Conservation (phyloP, 495 filamentous ascomycete species). For the Aspergillus olivimuriae region DNA sequence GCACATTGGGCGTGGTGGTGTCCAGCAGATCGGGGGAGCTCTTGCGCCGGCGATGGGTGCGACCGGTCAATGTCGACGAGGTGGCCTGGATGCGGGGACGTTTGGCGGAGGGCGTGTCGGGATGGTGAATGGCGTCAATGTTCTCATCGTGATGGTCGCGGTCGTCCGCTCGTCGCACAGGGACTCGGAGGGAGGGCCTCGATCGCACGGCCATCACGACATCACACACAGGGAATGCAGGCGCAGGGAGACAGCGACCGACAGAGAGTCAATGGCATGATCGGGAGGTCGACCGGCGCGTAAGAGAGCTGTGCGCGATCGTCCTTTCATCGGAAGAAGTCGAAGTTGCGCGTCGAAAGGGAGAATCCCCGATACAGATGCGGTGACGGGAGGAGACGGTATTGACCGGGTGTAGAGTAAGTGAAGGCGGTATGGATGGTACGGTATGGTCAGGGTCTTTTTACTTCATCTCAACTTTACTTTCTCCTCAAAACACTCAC, state of each 20-base stretch:
- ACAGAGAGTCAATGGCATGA: neutral
- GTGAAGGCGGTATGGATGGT: too few relatives aligned
- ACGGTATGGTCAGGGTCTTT: too few relatives aligned
- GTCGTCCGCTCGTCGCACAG: conserved; percentile 25
- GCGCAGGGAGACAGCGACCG: conserved; percentile 6
- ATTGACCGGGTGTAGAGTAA: too few relatives aligned
- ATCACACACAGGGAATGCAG: neutral
- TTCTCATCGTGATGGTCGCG: conserved; percentile 12
- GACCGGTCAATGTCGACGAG: conserved; percentile 1
- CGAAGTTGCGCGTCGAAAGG: too few relatives aligned
- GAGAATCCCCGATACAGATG: too few relatives aligned
- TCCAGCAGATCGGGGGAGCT: conserved; percentile 39
- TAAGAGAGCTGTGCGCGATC: too few relatives aligned
- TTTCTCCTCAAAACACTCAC: too few relatives aligned
- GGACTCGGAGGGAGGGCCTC: conserved; percentile 31
- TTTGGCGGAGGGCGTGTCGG: conserved; percentile 23
- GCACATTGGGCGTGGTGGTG: conserved; percentile 17
- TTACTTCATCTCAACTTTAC: neutral
- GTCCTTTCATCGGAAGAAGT: too few relatives aligned
- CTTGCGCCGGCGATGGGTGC: conserved; percentile 20
- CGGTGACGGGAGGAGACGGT: too few relatives aligned
- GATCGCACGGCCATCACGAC: conserved; percentile 34
- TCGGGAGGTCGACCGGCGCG: too few relatives aligned
- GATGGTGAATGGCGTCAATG: neutral
- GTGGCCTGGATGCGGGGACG: conserved; percentile 21